Evolutionary conservation across 352 stramenopile species (phyloP).

Genomic region (Globisporangium cystogenes): DNA sequence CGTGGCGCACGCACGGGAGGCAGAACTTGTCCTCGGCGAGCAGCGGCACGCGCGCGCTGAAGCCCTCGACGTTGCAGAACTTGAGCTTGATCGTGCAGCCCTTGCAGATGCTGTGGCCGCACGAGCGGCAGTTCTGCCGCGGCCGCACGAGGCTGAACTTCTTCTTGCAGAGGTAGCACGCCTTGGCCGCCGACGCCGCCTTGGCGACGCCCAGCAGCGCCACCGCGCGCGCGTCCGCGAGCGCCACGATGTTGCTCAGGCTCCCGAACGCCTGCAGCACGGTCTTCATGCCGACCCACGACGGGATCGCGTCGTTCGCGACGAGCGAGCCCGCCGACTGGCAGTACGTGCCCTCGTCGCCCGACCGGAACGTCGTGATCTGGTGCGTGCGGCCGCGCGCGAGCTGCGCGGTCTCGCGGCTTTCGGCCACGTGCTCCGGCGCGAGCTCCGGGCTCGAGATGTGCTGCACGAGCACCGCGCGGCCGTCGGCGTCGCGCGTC

Average conservation of each 20-base stretch:
- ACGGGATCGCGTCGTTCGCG: conserved; percentile 5
- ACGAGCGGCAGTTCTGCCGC: conserved; percentile 6
- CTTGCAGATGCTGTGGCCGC: conserved; percentile 9
- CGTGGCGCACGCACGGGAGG: conserved; percentile 9
- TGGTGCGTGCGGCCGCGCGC: background rate
- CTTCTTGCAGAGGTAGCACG: conserved; percentile 12
- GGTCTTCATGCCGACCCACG: conserved; percentile 10
- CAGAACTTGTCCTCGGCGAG: conserved; percentile 11
- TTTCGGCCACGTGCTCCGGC: conserved; percentile 1
- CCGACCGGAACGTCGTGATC: conserved; percentile 6
- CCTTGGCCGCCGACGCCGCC: background rate
- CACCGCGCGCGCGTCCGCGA: conserved; percentile 8
- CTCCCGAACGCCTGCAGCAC: conserved; percentile 9
- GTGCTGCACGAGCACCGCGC: conserved; percentile 13
- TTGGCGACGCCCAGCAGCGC: conserved; percentile 1
- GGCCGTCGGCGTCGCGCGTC: conserved; percentile 7
- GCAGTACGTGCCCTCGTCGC: conserved; percentile 10
- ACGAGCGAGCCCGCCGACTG: conserved; percentile 3
- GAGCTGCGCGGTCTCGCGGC: background rate
- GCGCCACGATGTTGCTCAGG: conserved; percentile 7
- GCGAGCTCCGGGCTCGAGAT: conserved; percentile 8
- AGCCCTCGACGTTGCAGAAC: conserved; percentile 8
- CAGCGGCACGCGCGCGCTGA: background rate
- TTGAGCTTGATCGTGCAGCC: conserved; percentile 12
- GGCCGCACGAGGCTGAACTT: conserved; percentile 6